Conservation (phyloP, 2,329 filamentous ascomycete species). For the Hymenoscyphus fructigenus region DNA sequence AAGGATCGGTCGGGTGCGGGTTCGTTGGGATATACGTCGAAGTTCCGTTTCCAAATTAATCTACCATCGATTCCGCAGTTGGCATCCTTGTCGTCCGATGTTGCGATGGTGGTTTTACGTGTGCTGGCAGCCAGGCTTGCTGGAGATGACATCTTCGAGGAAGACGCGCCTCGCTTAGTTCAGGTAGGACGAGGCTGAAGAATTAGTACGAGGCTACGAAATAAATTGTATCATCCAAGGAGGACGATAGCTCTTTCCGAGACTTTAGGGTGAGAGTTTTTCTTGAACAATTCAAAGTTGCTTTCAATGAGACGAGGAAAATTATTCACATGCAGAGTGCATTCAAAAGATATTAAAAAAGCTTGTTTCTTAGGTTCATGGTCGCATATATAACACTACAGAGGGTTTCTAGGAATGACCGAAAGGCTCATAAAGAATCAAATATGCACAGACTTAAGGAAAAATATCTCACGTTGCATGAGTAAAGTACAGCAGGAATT, state of each 20-base stretch:
- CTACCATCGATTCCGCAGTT: not conserved
- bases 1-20: no score
- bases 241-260: no score
- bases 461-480: constrained; percentile 15
- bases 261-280: no score
- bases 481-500: constrained; percentile 19
- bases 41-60: not conserved
- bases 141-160: not conserved
- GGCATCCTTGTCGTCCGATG: constrained; percentile 8
- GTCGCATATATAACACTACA: constrained; percentile 17
- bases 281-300: no score
- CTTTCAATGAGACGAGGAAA: not conserved
- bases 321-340: not conserved
- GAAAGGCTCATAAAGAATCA: constrained; percentile 3
- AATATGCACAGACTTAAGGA: constrained; percentile 15
- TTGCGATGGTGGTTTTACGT: not conserved
- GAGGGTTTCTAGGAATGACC: constrained; percentile 2
- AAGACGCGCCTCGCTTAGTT: not conserved
- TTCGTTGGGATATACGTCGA: no score
- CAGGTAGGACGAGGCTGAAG: not conserved
- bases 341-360: not conserved
- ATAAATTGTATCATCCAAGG: no score
- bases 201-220: not conserved
- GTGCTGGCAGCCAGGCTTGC: not conserved
- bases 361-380: constrained; percentile 8